Evolutionary conservation across 176 grass and related monocot species (phyloP).

Genomic region (Poa pratensis): DNA sequence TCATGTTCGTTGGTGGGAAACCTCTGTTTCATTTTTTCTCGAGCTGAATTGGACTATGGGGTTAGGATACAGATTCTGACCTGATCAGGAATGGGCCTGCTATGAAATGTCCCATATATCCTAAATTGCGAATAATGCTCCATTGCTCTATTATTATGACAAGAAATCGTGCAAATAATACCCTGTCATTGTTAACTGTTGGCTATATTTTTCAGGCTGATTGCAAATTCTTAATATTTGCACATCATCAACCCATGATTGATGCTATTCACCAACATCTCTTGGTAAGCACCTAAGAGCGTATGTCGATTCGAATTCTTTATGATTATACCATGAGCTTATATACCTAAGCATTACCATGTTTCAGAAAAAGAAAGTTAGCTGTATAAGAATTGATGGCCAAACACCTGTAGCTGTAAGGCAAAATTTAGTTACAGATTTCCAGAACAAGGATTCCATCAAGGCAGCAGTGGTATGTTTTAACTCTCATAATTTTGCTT

Average conservation of each 20-base stretch:
- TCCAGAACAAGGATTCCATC: constrained; percentile 81
- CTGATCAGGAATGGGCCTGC: constrained; percentile 5
- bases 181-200: not conserved
- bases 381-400: constrained; percentile 94
- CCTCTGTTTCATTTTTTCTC: not conserved
- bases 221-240: constrained; percentile 99
- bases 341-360: not conserved
- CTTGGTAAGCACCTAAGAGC: constrained; percentile 54
- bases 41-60: not conserved
- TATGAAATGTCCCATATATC: constrained; percentile 25
- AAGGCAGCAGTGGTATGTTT: constrained; percentile 86
- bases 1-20: not conserved
- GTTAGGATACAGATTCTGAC: not conserved
- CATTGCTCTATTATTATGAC: not conserved
- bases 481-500: constrained; percentile 17
- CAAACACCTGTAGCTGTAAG: constrained; percentile 65
- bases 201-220: constrained; percentile 61
- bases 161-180: constrained; percentile 13
- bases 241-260: constrained; percentile 88
- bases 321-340: constrained; percentile 17
- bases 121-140: not conserved
- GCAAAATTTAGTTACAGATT: constrained; percentile 80
- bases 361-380: constrained; percentile 91
- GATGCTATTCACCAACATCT: constrained; percentile 82
- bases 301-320: not conserved